Conservation (phyloP, 2,329 filamentous ascomycete genomes). For the Aspergillus thermomutatus region DNA sequence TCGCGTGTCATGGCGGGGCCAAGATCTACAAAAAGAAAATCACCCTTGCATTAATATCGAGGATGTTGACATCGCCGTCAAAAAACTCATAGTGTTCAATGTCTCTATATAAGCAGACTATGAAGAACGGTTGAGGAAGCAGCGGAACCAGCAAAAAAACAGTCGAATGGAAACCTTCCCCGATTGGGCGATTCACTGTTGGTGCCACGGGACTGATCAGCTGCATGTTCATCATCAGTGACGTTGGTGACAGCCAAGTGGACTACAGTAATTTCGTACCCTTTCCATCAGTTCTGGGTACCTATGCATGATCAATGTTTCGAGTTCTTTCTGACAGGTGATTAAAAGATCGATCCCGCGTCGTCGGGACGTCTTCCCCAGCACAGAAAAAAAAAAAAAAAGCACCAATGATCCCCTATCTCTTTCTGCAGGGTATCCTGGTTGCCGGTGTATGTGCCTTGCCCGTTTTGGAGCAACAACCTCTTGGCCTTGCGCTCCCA, state of each 20-base stretch:
- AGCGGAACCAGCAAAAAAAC: background rate
- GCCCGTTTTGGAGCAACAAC: conserved; percentile 17
- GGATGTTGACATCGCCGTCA: background rate
- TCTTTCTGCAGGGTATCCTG: conserved; percentile 11
- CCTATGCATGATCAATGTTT: background rate
- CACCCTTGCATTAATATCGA: background rate
- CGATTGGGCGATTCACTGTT: background rate
- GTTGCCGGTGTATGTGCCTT: conserved; percentile 14
- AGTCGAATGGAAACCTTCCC: background rate
- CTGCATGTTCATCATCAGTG: background rate
- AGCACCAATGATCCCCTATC: conserved; percentile 18
- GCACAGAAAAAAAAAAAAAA: background rate
- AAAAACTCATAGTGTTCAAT: background rate
- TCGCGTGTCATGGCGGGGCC: background rate
- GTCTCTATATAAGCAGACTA: background rate
- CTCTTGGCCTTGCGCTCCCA: conserved; percentile 7
- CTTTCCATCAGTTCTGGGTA: background rate
- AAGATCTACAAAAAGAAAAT: background rate
- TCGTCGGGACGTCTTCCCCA: conserved; percentile 1
- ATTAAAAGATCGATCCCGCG: conserved; percentile 4
- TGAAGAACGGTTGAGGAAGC: background rate
- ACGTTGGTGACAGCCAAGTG: background rate
- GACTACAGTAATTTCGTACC: background rate
- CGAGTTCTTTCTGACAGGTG: background rate
- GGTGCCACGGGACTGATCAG: background rate